phyloP scores from a whole-genome alignment of 768 basidiomycete species.

The Dentipellis sp. region DNA sequence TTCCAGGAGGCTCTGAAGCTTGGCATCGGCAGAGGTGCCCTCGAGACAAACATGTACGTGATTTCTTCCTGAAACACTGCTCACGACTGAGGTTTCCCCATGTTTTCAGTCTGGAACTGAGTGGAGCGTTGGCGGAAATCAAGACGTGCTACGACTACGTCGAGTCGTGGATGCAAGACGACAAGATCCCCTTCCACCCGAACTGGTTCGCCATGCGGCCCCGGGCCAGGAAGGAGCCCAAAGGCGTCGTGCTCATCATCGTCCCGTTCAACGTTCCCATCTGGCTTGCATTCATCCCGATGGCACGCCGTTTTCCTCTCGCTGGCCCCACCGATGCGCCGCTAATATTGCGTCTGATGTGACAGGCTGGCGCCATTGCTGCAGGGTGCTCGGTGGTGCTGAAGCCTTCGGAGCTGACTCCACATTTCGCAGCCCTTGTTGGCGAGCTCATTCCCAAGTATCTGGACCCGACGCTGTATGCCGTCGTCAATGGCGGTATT shows the following conservation, averaged over 20 bases:
- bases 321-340: background rate
- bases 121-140: slow-evolving; percentile 40
- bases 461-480: slow-evolving; percentile 21
- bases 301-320: slow-evolving; percentile 28
- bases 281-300: slow-evolving; percentile 35
- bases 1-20: slow-evolving; percentile 45
- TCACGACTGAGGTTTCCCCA: background rate
- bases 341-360: too few species aligned
- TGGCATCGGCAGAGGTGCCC: slow-evolving; percentile 54
- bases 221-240: slow-evolving; percentile 56
- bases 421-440: slow-evolving; percentile 17
- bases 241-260: slow-evolving; percentile 62
- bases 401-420: slow-evolving; percentile 25
- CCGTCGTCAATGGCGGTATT: slow-evolving; percentile 23
- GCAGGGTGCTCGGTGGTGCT: slow-evolving; percentile 24
- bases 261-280: slow-evolving; percentile 69
- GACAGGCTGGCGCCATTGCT: slow-evolving; percentile 23
- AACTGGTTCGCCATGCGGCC: slow-evolving; percentile 54
- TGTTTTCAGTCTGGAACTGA: slow-evolving; percentile 62
- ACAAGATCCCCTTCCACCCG: slow-evolving; percentile 44
- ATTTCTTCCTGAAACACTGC: background rate
- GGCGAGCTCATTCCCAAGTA: slow-evolving; percentile 15
- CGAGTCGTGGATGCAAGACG: slow-evolving; percentile 65
- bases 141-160: slow-evolving; percentile 43
- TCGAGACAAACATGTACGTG: slow-evolving; percentile 49